Percentiles rank a stretch among this genome's conserved stretches.
Evolutionary conservation across 306 rosid species (phyloP).

Genomic region (Glycyrrhiza uralensis): DNA sequence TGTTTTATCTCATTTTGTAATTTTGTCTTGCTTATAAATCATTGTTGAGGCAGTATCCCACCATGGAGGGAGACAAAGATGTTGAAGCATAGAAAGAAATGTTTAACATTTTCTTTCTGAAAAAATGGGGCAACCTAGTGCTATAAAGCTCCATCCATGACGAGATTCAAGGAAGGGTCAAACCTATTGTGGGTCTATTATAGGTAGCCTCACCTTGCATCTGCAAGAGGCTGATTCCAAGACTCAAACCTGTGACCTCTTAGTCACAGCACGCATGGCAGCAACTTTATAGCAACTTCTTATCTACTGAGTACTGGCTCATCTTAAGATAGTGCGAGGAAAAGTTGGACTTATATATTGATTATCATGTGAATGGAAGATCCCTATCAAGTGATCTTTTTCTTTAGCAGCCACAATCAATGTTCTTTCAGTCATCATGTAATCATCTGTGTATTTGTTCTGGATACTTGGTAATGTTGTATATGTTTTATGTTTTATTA

Average conservation of each 20-base stretch:
- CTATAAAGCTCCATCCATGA: background rate
- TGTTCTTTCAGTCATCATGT: constrained; percentile 1
- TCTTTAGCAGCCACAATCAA: background rate
- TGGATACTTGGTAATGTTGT: constrained; percentile 15
- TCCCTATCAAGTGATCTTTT: background rate
- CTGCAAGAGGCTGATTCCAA: background rate
- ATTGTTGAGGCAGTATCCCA: constrained; percentile 10
- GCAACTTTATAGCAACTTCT: background rate
- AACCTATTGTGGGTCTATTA: background rate
- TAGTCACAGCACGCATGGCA: background rate
- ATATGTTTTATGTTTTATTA: background rate
- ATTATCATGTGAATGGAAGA: constrained; percentile 1
- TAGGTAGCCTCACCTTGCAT: background rate
- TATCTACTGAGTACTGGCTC: background rate
- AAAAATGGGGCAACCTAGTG: background rate
- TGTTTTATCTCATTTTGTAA: background rate
- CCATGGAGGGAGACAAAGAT: background rate
- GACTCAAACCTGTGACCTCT: background rate
- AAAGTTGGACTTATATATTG: background rate
- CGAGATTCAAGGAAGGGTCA: background rate
- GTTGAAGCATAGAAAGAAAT: background rate
- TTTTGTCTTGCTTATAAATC: constrained; percentile 12
- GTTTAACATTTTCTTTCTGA: background rate
- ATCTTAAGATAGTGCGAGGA: constrained; percentile 2
- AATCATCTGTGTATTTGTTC: constrained; percentile 9